Conservation (phyloP, 2,329 filamentous ascomycete genomes). For the Geosmithia putterillii region DNA sequence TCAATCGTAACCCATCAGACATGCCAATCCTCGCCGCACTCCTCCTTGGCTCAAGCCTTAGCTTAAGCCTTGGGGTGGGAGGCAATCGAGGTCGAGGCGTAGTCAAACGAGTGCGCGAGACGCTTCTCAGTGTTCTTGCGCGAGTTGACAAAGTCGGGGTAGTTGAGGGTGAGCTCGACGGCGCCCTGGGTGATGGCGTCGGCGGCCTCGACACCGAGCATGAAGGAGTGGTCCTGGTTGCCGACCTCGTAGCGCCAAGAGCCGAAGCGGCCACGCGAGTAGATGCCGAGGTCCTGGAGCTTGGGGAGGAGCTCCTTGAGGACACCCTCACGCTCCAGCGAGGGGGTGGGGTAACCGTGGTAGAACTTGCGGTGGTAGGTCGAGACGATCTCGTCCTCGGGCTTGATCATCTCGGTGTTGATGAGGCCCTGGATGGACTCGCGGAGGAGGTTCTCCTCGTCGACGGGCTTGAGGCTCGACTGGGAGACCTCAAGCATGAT, state of each 20-base stretch:
- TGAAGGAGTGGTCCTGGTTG: slow-evolving; percentile 97
- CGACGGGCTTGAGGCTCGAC: slow-evolving; percentile 88
- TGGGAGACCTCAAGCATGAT: slow-evolving; percentile 99
- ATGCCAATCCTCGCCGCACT: too few species aligned
- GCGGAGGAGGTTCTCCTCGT: slow-evolving; percentile 70
- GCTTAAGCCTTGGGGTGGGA: slow-evolving; percentile 1
- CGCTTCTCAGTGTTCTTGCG: slow-evolving; percentile 45
- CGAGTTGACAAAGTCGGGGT: slow-evolving; percentile 88
- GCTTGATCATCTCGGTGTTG: slow-evolving; percentile 93
- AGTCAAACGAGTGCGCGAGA: slow-evolving; percentile 31
- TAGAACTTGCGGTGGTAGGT: slow-evolving; percentile 98
- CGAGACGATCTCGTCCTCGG: slow-evolving; percentile 88
- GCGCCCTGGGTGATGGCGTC: slow-evolving; percentile 84
- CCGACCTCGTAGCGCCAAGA: slow-evolving; percentile 96
- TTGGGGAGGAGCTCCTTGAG: slow-evolving; percentile 87
- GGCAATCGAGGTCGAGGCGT: slow-evolving; percentile 5
- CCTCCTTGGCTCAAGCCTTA: too few species aligned
- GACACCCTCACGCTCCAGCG: slow-evolving; percentile 88
- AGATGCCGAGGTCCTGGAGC: slow-evolving; percentile 83
- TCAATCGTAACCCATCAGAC: too few species aligned
- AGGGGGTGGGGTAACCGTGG: slow-evolving; percentile 94
- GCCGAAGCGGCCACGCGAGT: slow-evolving; percentile 91
- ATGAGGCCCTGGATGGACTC: slow-evolving; percentile 93
- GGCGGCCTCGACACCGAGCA: slow-evolving; percentile 88
- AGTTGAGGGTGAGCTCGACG: slow-evolving; percentile 87